These are phyloP conservation scores for Fusarium decemcellulare DNA, from an alignment of 2,329 filamentous ascomycete species.

Conservation along the genomic window DNA sequence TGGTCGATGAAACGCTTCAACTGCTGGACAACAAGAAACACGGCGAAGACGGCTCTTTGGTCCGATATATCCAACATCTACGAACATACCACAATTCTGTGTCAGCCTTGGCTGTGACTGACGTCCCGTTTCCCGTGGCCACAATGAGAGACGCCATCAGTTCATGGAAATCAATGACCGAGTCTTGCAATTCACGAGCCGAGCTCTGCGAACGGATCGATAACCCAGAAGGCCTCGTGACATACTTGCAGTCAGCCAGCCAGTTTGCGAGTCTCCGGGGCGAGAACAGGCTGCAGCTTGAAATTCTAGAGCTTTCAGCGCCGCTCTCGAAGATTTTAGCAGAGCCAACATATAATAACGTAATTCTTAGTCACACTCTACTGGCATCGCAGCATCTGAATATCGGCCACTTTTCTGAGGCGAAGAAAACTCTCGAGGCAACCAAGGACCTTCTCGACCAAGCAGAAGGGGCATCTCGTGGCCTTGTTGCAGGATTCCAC, in stretches of 20 bases:
- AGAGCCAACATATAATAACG: conserved; percentile 53
- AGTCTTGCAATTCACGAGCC: conserved; percentile 54
- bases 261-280: conserved; percentile 68
- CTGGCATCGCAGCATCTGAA: conserved; percentile 68
- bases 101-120: conserved; percentile 57
- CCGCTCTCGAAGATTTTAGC: conserved; percentile 56
- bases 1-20: conserved; percentile 56
- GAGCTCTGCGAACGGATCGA: conserved; percentile 64
- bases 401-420: conserved; percentile 66
- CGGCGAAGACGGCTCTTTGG: conserved; percentile 62
- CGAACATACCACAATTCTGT: conserved; percentile 61
- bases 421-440: conserved; percentile 68
- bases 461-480: conserved; percentile 54
- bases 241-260: conserved; percentile 64
- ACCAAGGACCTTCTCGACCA: conserved; percentile 65
- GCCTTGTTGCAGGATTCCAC: conserved; percentile 69
- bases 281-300: conserved; percentile 61
- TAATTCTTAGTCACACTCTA: conserved; percentile 62
- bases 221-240: conserved; percentile 63
- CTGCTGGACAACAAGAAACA: conserved; percentile 54
- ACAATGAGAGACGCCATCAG: conserved; percentile 55
- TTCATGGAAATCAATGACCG: conserved; percentile 61
- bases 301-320: conserved; percentile 62
- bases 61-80: conserved; percentile 64
- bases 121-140: conserved; percentile 47